Conservation (phyloP, 768 basidiomycete genomes). For the Crepidotus variabilis region DNA sequence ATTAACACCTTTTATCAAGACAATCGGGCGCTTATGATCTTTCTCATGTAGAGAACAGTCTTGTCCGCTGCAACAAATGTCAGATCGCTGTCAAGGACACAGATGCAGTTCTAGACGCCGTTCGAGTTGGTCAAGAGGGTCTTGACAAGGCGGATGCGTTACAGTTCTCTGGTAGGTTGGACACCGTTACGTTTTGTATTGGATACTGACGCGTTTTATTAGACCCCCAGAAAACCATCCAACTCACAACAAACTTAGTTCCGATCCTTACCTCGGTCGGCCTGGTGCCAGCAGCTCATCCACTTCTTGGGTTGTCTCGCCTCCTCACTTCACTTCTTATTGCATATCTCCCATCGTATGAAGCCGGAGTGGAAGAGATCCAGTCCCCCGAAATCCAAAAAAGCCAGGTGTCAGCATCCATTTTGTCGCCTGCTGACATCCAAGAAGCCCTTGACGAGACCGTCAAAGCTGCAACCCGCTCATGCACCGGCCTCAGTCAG, state of each 20-base stretch:
- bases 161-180: conserved; percentile 51
- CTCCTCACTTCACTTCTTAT: conserved; percentile 70
- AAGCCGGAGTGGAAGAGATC: conserved; percentile 19
- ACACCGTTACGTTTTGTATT: not conserved
- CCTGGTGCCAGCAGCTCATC: conserved; percentile 67
- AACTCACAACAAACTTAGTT: conserved; percentile 61
- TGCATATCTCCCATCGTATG: conserved; percentile 31
- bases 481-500: conserved; percentile 46
- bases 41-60: conserved; percentile 36
- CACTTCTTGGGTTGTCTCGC: conserved; percentile 71
- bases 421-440: conserved; percentile 18
- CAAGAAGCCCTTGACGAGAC: conserved; percentile 60
- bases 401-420: not conserved
- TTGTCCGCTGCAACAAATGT: conserved; percentile 55
- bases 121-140: conserved; percentile 69
- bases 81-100: conserved; percentile 42
- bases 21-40: not conserved
- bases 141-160: conserved; percentile 66
- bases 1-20: not conserved
- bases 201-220: conserved; percentile 2
- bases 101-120: conserved; percentile 56
- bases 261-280: conserved; percentile 58
- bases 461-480: conserved; percentile 53
- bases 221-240: conserved; percentile 59
- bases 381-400: conserved; percentile 20